phyloP scores from a whole-genome alignment of 805 yeast genomes.

The Kockiozyma suomiensis region DNA sequence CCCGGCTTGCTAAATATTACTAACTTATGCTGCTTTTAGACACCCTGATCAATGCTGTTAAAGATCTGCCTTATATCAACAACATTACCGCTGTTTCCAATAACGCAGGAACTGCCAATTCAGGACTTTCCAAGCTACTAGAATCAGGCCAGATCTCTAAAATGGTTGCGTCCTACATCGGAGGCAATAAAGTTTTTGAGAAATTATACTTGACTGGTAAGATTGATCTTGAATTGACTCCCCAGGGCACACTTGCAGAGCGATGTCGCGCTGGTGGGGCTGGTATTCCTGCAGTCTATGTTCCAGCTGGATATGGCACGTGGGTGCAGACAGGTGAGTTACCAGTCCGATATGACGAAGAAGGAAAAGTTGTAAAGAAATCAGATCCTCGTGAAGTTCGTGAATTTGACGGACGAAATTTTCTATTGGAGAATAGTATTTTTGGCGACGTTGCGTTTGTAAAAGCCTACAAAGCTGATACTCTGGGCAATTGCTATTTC shows the following conservation, averaged over 20 bases:
- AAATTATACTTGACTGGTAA: constrained; percentile 48
- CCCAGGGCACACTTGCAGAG: constrained; percentile 57
- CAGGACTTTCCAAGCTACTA: constrained; percentile 49
- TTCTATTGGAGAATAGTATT: constrained; percentile 48
- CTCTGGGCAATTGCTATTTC: constrained; percentile 53
- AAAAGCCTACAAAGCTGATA: constrained; percentile 54
- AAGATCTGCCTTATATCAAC: constrained; percentile 42
- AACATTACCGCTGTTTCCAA: constrained; percentile 52
- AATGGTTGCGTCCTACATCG: constrained; percentile 53
- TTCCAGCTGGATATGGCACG: constrained; percentile 54
- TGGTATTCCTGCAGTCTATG: constrained; percentile 55
- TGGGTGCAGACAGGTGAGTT: constrained; percentile 55
- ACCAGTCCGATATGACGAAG: constrained; percentile 47
- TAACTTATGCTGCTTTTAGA: too few species aligned
- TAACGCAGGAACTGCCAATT: constrained; percentile 52
- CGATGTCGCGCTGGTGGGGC: constrained; percentile 53
- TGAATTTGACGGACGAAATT: constrained; percentile 49
- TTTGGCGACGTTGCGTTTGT: constrained; percentile 53
- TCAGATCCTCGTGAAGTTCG: constrained; percentile 49
- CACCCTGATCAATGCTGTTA: constrained; percentile 47
- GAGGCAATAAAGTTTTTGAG: constrained; percentile 47
- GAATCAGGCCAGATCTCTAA: constrained; percentile 49
- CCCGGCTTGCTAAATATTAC: too few species aligned
- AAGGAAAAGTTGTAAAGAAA: constrained; percentile 45
- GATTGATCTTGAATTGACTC: constrained; percentile 53